phyloP scores from a whole-genome alignment of 176 grass and related monocot species.

The Luzula sylvatica region DNA sequence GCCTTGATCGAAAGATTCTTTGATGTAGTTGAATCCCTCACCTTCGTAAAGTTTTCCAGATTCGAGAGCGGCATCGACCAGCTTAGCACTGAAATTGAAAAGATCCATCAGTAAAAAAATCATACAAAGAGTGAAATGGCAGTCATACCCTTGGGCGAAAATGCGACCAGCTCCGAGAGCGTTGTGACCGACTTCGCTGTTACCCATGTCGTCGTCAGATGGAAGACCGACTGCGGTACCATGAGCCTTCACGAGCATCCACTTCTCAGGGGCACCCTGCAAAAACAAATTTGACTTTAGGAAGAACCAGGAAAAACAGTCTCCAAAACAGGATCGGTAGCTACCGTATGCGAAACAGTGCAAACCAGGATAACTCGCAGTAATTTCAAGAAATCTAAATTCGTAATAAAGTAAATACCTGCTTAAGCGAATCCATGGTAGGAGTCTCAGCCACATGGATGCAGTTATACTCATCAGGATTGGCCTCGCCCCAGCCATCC shows the following conservation, averaged over 20 bases:
- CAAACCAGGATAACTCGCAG: neutral
- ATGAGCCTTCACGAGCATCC: conserved; percentile 89
- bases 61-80: conserved; percentile 79
- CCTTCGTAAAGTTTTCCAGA: conserved; percentile 82
- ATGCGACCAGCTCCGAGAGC: conserved; percentile 88
- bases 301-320: conserved; percentile 5
- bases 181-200: conserved; percentile 99
- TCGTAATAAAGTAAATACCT: conserved; percentile 34
- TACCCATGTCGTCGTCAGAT: conserved; percentile 91
- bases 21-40: conserved; percentile 90
- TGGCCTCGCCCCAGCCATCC: conserved; percentile 90
- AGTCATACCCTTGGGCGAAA: conserved; percentile 75
- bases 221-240: conserved; percentile 93
- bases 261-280: conserved; percentile 77
- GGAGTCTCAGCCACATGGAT: conserved; percentile 83
- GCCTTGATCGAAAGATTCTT: conserved; percentile 61
- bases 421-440: conserved; percentile 87
- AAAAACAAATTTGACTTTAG: conserved; percentile 2
- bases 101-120: neutral
- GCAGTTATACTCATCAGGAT: conserved; percentile 75
- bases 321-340: neutral
- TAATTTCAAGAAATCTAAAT: neutral
- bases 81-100: conserved; percentile 51
- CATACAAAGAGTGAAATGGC: neutral
- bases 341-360: neutral